phyloP scores from a whole-genome alignment of 2,329 filamentous ascomycete species.

The Diatrype stigma region DNA sequence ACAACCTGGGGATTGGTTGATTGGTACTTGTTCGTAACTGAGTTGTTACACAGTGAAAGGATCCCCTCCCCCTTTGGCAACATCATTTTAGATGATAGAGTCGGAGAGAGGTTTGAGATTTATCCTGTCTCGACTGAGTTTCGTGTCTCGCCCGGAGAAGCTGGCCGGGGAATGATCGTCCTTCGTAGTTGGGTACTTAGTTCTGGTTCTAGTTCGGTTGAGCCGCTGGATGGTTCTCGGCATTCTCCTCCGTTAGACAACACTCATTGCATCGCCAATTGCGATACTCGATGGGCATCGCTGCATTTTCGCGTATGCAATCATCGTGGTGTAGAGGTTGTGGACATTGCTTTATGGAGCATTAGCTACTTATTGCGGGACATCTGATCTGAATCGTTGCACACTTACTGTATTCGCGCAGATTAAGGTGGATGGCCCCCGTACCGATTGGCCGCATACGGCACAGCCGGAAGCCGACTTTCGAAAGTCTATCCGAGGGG shows the following conservation, averaged over 20 bases:
- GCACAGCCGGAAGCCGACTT: constrained; percentile 43
- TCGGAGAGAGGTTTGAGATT: no score
- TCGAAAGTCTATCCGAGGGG: constrained; percentile 30
- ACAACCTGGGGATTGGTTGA: no score
- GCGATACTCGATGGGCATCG: constrained; percentile 30
- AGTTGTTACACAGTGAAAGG: no score
- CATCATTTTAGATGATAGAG: no score
- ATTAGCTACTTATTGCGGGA: constrained; percentile 1
- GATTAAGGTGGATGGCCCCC: constrained; percentile 43
- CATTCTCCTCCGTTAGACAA: constrained; percentile 9
- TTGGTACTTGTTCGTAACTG: no score
- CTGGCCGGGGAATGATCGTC: no score
- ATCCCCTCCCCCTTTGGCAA: no score
- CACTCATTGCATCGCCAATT: constrained; percentile 45
- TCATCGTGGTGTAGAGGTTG: constrained; percentile 45
- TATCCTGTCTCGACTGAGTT: no score
- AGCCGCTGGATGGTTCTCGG: neutral
- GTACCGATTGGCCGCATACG: constrained; percentile 44
- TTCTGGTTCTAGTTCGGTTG: neutral
- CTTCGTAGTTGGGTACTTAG: neutral
- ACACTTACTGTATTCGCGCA: constrained; percentile 47
- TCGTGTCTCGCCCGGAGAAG: no score
- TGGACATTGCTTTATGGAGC: constrained; percentile 35
- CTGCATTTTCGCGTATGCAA: constrained; percentile 37
- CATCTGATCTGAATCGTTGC: constrained; percentile 3